Percentiles rank a stretch among this genome's conserved stretches.
These are phyloP conservation scores for Colletotrichum endophyticum DNA, from an alignment of 2,329 filamentous ascomycete species.

Conservation along the genomic window DNA sequence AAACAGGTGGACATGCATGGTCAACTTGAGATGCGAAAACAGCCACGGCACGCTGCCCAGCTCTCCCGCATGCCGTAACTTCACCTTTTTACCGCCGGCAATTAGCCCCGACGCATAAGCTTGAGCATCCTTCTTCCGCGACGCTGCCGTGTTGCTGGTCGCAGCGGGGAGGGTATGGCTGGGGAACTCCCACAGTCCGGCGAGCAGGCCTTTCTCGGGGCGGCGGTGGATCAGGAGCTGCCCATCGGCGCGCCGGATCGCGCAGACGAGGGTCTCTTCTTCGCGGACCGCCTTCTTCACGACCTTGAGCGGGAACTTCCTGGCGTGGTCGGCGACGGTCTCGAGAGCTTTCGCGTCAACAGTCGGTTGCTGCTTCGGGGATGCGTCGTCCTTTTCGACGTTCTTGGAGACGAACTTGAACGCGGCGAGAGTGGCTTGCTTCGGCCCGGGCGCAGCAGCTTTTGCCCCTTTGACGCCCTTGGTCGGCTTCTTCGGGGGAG, in stretches of 20 bases:
- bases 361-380: not conserved
- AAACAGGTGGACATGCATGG: conserved; percentile 63
- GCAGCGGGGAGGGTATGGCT: conserved; percentile 41
- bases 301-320: conserved; percentile 55
- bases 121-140: conserved; percentile 40
- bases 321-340: conserved; percentile 47
- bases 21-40: conserved; percentile 61
- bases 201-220: conserved; percentile 58
- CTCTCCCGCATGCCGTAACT: conserved; percentile 39
- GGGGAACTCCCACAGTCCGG: conserved; percentile 62
- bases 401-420: conserved; percentile 36
- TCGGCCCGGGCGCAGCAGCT: conserved; percentile 11
- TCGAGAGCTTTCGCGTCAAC: conserved; percentile 30
- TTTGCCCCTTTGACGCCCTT: conserved; percentile 4
- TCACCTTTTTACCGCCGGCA: not conserved
- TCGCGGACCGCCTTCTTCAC: conserved; percentile 57
- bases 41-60: conserved; percentile 61
- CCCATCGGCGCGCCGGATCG: conserved; percentile 48
- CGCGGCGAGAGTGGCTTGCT: conserved; percentile 36
- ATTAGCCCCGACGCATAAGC: conserved; percentile 36
- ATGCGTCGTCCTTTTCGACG: not conserved
- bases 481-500: conserved; percentile 6
- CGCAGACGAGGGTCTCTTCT: conserved; percentile 60
- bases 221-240: conserved; percentile 54
- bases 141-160: conserved; percentile 28